These are phyloP conservation scores for Pachyrhizus erosus DNA, from an alignment of 306 rosid genomes.

Conservation along the genomic window DNA sequence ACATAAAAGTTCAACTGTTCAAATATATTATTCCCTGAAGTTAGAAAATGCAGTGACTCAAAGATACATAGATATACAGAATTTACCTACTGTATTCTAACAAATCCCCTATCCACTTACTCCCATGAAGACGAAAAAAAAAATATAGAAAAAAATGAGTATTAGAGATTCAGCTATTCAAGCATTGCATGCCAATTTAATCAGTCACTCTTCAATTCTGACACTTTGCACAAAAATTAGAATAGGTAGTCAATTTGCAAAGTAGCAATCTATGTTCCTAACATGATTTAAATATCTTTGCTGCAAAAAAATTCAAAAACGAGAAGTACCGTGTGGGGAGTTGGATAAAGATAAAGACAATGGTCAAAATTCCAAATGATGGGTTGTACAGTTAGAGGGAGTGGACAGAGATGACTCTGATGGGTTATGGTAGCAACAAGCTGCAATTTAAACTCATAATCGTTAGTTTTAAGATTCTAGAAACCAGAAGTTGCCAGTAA, in stretches of 20 bases:
- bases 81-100: not conserved
- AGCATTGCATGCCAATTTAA: conserved; percentile 1
- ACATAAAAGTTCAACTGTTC: not conserved
- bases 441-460: conserved; percentile 61
- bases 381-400: conserved; percentile 80
- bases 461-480: conserved; percentile 32
- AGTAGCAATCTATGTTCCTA: not conserved
- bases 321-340: conserved; percentile 82
- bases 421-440: conserved; percentile 96
- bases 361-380: conserved; percentile 95
- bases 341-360: conserved; percentile 85
- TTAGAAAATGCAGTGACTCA: not conserved
- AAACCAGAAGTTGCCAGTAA: conserved; percentile 13
- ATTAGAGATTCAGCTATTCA: conserved; percentile 21
- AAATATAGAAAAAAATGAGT: not conserved
- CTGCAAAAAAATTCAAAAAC: not conserved
- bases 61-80: not conserved
- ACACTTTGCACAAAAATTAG: not conserved
- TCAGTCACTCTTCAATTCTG: not conserved
- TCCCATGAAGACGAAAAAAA: not conserved
- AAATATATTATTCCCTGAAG: not conserved
- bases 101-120: not conserved
- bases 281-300: not conserved
- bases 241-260: not conserved
- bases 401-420: conserved; percentile 97